A percentile compares a stretch with the other conserved stretches of the same genome.
phyloP scores from a whole-genome alignment of 192 early-diverging fungal species.

The Rhizophagus clarus region DNA sequence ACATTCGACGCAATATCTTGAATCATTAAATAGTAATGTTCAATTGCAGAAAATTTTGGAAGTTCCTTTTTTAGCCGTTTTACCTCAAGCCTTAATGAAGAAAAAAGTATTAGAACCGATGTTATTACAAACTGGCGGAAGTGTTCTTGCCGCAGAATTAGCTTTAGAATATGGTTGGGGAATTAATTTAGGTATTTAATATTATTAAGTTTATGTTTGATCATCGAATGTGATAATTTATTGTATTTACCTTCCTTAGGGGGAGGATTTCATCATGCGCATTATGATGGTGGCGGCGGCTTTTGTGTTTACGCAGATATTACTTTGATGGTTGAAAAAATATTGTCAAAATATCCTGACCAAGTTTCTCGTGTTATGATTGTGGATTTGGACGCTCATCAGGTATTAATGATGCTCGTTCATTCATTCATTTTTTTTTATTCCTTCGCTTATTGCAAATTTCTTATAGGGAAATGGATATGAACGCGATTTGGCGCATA shows the following conservation, averaged over 20 bases:
- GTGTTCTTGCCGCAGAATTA: conserved; percentile 28
- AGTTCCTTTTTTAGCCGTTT: conserved; percentile 23
- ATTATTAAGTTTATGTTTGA: background rate
- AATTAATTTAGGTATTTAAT: conserved; percentile 28
- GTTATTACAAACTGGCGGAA: conserved; percentile 32
- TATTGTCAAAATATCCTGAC: conserved; percentile 3
- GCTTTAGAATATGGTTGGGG: conserved; percentile 33
- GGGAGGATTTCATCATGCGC: conserved; percentile 34
- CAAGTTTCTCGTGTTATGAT: conserved; percentile 30
- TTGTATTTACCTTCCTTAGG: background rate
- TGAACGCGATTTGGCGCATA: conserved; percentile 30
- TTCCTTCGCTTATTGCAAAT: background rate
- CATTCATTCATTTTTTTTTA: background rate
- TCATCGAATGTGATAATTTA: background rate
- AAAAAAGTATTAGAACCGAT: conserved; percentile 31
- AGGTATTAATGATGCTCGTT: conserved; percentile 3
- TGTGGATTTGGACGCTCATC: conserved; percentile 35
- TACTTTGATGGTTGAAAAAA: conserved; percentile 17
- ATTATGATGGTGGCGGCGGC: conserved; percentile 27
- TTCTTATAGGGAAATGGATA: conserved; percentile 30
- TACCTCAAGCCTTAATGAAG: conserved; percentile 23
- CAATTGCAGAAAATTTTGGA: conserved; percentile 23
- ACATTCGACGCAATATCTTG: conserved; percentile 31
- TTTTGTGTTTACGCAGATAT: conserved; percentile 36
- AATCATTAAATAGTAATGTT: conserved; percentile 16